A percentile compares a stretch with the other conserved stretches of the same genome.
Evolutionary conservation across 1,284 basidiomycete species (phyloP).

Genomic region (Pseudozyma flocculosa): DNA sequence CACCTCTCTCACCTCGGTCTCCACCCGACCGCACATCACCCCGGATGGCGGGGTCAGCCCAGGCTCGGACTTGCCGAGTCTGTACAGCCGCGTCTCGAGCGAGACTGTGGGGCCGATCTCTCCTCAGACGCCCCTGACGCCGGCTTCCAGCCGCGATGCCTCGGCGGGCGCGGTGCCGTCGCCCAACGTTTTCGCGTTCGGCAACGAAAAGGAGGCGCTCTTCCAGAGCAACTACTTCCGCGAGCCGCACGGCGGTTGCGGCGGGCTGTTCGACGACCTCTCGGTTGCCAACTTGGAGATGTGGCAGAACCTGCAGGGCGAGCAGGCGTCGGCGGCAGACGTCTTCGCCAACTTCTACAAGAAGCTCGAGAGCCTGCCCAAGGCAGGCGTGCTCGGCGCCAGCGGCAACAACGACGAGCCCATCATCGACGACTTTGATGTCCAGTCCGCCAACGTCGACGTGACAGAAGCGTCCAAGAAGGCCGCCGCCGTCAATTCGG

Average conservation of each 20-base stretch:
- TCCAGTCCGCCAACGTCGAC: slow-evolving; percentile 22
- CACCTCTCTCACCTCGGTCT: no score
- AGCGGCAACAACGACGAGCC: slow-evolving; percentile 18
- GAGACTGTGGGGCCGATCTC: not conserved
- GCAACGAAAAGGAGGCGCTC: slow-evolving; percentile 21
- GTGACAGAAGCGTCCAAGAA: slow-evolving; percentile 27
- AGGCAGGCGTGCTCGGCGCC: slow-evolving; percentile 31
- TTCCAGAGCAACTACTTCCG: slow-evolving; percentile 19
- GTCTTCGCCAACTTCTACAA: slow-evolving; percentile 36
- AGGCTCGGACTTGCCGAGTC: not conserved
- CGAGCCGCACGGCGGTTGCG: slow-evolving; percentile 12
- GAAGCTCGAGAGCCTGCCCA: slow-evolving; percentile 45
- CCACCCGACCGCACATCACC: no score
- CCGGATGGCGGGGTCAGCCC: not conserved
- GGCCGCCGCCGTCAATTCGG: slow-evolving; percentile 34
- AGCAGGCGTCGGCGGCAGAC: slow-evolving; percentile 11
- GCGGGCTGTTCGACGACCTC: slow-evolving; percentile 35
- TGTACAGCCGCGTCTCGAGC: not conserved
- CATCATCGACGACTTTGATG: slow-evolving; percentile 22
- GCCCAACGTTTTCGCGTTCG: slow-evolving; percentile 11
- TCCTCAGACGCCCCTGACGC: not conserved
- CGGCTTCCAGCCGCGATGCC: not conserved
- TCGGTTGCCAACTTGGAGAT: slow-evolving; percentile 42
- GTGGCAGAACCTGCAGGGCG: slow-evolving; percentile 32
- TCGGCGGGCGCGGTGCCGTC: no score